Evolutionary conservation across 164 flowering plant species (phyloP).

Genomic region (Magnolia changhungtana): DNA sequence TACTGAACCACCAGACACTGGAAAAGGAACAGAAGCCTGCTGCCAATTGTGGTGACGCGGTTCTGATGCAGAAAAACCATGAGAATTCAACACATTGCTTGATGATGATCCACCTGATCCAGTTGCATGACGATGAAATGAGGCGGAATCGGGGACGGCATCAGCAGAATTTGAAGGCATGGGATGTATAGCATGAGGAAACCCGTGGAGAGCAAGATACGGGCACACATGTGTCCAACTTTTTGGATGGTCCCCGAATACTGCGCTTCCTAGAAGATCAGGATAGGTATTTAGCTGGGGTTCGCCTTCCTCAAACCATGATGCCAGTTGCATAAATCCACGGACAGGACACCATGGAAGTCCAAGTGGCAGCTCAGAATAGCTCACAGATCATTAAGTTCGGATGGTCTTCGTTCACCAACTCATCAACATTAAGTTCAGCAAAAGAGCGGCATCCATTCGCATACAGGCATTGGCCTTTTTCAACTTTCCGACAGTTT

Average conservation of each 20-base stretch:
- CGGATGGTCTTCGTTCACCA: slow-evolving; percentile 65
- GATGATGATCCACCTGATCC: not conserved
- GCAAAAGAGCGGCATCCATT: slow-evolving; percentile 49
- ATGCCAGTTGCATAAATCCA: not conserved
- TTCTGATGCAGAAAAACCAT: slow-evolving; percentile 10
- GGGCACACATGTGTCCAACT: slow-evolving; percentile 15
- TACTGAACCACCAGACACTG: not conserved
- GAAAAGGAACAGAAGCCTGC: slow-evolving; percentile 5
- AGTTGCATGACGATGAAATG: slow-evolving; percentile 5
- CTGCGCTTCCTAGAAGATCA: slow-evolving; percentile 38
- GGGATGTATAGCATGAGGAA: slow-evolving; percentile 11
- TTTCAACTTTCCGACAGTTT: slow-evolving; percentile 76
- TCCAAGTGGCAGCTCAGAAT: slow-evolving; percentile 36
- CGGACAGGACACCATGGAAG: not conserved
- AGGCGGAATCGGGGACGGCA: not conserved
- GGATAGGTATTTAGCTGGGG: not conserved
- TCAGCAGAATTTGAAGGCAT: not conserved
- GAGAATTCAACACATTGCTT: not conserved
- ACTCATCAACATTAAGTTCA: slow-evolving; percentile 62
- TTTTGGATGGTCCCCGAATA: slow-evolving; percentile 3
- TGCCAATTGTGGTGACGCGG: slow-evolving; percentile 12
- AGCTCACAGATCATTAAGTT: slow-evolving; percentile 56
- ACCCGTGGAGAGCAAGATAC: slow-evolving; percentile 17
- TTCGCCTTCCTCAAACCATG: not conserved
- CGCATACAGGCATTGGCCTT: slow-evolving; percentile 78